phyloP scores from a whole-genome alignment of 2,329 filamentous ascomycete species.

The Pyrenophora seminiperda region DNA sequence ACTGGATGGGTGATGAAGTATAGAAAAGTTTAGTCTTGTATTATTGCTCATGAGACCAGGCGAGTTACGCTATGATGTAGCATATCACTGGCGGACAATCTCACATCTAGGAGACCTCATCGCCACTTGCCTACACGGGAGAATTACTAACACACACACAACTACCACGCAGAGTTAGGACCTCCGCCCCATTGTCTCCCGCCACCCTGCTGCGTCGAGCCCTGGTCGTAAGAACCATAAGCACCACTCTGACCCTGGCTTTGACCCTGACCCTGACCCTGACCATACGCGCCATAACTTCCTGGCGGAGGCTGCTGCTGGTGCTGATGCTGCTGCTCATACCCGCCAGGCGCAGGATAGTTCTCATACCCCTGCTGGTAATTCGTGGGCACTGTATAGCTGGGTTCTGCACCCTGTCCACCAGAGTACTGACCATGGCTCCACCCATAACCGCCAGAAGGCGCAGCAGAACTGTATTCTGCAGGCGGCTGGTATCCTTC shows the following conservation, averaged over 20 bases:
- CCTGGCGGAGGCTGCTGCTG: constrained; percentile 22
- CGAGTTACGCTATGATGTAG: not conserved
- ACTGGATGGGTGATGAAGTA: not conserved
- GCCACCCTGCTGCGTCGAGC: constrained; percentile 8
- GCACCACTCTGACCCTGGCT: constrained; percentile 21
- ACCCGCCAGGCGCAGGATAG: constrained; percentile 23
- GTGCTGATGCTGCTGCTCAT: constrained; percentile 19
- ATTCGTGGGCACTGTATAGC: constrained; percentile 41
- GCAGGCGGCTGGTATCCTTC: constrained; percentile 36
- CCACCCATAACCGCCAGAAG: constrained; percentile 35
- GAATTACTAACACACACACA: not conserved
- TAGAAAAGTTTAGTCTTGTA: constrained; percentile 4
- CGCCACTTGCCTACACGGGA: not conserved
- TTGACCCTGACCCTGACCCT: constrained; percentile 2
- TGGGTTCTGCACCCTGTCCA: constrained; percentile 40
- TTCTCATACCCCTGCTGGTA: constrained; percentile 48
- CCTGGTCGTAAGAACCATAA: constrained; percentile 32
- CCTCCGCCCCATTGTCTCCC: constrained; percentile 42
- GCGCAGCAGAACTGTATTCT: constrained; percentile 34
- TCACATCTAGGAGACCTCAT: not conserved
- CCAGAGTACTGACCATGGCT: constrained; percentile 39
- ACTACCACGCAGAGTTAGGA: constrained; percentile 35
- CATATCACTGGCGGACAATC: not conserved
- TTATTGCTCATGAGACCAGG: constrained; percentile 7
- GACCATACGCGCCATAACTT: constrained; percentile 30